A percentile compares a stretch with the other conserved stretches of the same genome.
These are phyloP conservation scores for Salix brachista DNA, from an alignment of 345 rosid species.

Conservation along the genomic window DNA sequence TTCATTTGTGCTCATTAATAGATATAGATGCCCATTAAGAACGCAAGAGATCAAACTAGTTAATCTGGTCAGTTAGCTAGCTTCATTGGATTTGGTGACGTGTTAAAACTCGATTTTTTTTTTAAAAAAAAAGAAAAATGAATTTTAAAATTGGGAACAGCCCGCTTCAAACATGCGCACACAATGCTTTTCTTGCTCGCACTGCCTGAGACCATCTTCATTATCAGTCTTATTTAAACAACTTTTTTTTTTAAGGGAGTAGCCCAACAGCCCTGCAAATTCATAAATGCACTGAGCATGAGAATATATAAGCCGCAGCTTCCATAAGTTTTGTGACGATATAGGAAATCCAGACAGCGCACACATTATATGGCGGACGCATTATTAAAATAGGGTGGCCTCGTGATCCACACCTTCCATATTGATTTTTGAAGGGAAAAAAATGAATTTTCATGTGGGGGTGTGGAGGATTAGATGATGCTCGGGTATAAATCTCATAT, in stretches of 20 bases:
- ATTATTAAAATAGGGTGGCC: constrained; percentile 15
- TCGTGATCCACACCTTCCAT: constrained; percentile 17
- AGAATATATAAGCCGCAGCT: neutral
- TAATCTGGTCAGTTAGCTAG: neutral
- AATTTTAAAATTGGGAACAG: neutral
- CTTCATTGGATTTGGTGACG: neutral
- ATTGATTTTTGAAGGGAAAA: neutral
- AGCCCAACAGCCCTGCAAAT: neutral
- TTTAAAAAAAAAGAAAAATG: no score
- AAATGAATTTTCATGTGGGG: neutral
- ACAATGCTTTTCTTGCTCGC: neutral
- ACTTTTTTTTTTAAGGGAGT: neutral
- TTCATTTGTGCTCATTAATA: neutral
- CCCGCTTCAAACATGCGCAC: neutral
- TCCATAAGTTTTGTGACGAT: neutral
- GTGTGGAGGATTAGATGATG: neutral
- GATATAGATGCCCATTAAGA: constrained; percentile 7
- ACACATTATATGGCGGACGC: constrained; percentile 4
- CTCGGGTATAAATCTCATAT: neutral
- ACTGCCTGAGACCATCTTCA: constrained; percentile 8
- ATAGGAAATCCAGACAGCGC: neutral
- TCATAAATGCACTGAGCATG: neutral
- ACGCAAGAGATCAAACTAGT: neutral
- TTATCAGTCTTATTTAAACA: neutral
- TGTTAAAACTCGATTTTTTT: neutral